A percentile compares a stretch with the other conserved stretches of the same genome.
These are phyloP conservation scores for Chytriomyces confervae DNA, from an alignment of 192 early-diverging fungal genomes.

Conservation along the genomic window DNA sequence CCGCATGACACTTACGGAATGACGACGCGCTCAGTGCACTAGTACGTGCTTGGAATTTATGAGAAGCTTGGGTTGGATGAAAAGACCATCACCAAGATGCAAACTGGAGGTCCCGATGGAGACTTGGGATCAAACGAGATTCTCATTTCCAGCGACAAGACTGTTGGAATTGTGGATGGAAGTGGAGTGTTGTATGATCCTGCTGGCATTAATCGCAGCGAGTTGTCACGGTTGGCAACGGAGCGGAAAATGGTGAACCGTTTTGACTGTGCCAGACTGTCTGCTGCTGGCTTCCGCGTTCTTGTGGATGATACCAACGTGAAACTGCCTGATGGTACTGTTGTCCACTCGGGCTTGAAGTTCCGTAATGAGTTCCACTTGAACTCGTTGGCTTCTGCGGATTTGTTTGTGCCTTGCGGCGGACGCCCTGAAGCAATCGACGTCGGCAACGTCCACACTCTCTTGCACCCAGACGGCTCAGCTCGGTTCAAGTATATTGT, in stretches of 20 bases:
- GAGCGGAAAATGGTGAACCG: conserved; percentile 84
- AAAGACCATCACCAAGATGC: conserved; percentile 82
- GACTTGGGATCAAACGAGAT: conserved; percentile 99
- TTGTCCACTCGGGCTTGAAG: conserved; percentile 84
- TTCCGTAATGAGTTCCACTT: conserved; percentile 99
- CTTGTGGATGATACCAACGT: conserved; percentile 91
- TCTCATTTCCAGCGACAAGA: conserved; percentile 96
- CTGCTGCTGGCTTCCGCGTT: conserved; percentile 87
- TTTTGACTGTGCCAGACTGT: conserved; percentile 84
- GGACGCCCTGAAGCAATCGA: conserved; percentile 97
- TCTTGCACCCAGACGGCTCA: conserved; percentile 80
- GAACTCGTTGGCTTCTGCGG: conserved; percentile 76
- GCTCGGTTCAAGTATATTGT: conserved; percentile 98
- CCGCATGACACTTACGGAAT: conserved; percentile 98
- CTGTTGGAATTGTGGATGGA: conserved; percentile 93
- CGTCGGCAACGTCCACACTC: conserved; percentile 80
- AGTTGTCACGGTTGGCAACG: conserved; percentile 83
- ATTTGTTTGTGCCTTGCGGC: conserved; percentile 97
- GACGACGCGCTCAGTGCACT: conserved; percentile 98
- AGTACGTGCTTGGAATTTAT: conserved; percentile 97
- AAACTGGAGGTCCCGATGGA: conserved; percentile 98
- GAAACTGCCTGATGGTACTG: conserved; percentile 82
- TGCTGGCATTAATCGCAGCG: conserved; percentile 86
- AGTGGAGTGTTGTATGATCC: conserved; percentile 94
- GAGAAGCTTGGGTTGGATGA: conserved; percentile 72